Conservation (phyloP, 1,284 basidiomycete genomes). For the Puccinia hordei region DNA sequence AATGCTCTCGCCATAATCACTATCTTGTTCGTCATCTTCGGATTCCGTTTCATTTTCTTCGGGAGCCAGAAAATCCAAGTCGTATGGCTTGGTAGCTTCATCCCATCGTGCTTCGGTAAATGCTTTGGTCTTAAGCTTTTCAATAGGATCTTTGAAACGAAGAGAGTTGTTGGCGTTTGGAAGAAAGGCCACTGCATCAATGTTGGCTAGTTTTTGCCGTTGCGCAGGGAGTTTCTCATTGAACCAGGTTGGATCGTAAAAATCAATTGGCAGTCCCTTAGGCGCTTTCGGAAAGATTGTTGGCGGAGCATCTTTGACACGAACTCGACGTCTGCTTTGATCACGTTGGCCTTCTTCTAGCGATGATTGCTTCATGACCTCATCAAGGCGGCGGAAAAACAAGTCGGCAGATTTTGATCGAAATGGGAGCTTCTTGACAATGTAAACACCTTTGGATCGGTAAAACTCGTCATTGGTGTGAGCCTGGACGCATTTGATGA, state of each 20-base stretch:
- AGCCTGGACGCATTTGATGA: background rate
- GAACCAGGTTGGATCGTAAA: background rate
- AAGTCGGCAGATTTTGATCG: background rate
- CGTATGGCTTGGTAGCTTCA: too few relatives aligned
- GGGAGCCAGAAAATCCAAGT: background rate
- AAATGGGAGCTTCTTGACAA: too few relatives aligned
- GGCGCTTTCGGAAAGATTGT: constrained; percentile 17
- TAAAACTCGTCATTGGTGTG: constrained; percentile 26
- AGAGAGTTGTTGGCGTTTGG: background rate
- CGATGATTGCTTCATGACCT: background rate
- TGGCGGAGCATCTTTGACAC: background rate
- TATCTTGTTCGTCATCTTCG: background rate
- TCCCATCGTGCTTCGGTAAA: constrained; percentile 24
- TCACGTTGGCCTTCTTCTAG: background rate
- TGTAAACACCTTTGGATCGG: background rate
- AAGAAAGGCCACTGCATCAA: background rate
- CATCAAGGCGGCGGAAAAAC: background rate
- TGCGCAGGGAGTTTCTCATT: too few relatives aligned
- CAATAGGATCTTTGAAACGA: background rate
- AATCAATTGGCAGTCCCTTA: constrained; percentile 25
- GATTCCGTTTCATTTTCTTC: background rate
- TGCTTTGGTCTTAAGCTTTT: background rate
- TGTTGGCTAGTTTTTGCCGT: background rate
- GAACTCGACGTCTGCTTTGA: background rate
- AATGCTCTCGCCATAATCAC: background rate